These are phyloP conservation scores for Tylopilus sp. DNA, from an alignment of 768 basidiomycete species.

Conservation along the genomic window DNA sequence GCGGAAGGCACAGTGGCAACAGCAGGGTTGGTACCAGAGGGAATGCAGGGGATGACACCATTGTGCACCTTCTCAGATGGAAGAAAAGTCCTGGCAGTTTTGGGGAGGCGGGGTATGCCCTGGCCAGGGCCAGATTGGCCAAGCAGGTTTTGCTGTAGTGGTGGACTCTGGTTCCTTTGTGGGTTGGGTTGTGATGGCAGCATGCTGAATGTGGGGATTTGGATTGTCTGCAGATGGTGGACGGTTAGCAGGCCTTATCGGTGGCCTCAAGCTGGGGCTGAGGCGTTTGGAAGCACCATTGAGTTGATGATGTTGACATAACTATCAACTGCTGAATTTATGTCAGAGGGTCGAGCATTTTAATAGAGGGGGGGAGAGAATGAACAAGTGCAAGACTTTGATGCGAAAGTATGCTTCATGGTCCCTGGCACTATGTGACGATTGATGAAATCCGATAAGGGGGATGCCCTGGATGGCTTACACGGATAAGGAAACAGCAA, in stretches of 20 bases:
- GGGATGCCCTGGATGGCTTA: too few relatives aligned
- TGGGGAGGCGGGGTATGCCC: slow-evolving; percentile 69
- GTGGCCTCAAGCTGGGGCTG: slow-evolving; percentile 9
- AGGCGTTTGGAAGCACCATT: slow-evolving; percentile 28
- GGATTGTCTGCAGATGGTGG: slow-evolving; percentile 42
- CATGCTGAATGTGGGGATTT: slow-evolving; percentile 68
- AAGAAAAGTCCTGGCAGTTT: slow-evolving; percentile 83
- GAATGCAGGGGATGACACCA: slow-evolving; percentile 51
- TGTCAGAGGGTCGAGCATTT: too few relatives aligned
- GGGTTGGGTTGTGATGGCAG: slow-evolving; percentile 48
- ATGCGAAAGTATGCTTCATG: too few relatives aligned
- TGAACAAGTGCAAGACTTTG: too few relatives aligned
- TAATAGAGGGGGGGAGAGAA: too few relatives aligned
- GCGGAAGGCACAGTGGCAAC: slow-evolving; percentile 32
- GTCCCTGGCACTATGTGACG: too few relatives aligned
- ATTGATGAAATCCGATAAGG: too few relatives aligned
- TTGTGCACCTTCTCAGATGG: slow-evolving; percentile 67
- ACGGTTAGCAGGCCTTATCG: slow-evolving; percentile 31
- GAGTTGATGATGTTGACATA: too few relatives aligned
- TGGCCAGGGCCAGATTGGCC: slow-evolving; percentile 54
- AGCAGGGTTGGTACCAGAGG: slow-evolving; percentile 43
- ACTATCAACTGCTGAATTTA: too few relatives aligned
- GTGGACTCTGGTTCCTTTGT: slow-evolving; percentile 36
- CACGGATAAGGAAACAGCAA: too few relatives aligned
- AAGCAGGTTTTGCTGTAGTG: slow-evolving; percentile 51